Evolutionary conservation across 257 asterid species (phyloP).

Genomic region (Nicotiana sylvestris): DNA sequence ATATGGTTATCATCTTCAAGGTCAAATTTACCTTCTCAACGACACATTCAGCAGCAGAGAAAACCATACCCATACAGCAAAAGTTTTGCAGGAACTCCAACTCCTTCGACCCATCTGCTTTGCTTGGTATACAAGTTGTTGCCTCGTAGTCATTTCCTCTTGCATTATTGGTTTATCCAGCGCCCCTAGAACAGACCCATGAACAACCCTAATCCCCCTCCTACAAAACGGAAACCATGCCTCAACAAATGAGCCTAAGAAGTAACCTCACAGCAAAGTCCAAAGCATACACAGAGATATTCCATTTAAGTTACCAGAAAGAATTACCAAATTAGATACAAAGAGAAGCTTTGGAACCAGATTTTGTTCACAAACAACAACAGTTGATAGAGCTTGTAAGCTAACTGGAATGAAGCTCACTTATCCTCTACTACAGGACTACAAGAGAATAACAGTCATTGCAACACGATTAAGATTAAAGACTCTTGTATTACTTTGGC

Average conservation of each 20-base stretch:
- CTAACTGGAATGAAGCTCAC: background rate
- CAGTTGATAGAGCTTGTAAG: background rate
- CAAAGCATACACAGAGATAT: background rate
- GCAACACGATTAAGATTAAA: background rate
- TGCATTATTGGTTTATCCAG: slow-evolving; percentile 79
- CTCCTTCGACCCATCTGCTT: slow-evolving; percentile 95
- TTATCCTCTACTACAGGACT: background rate
- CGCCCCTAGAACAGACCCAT: slow-evolving; percentile 90
- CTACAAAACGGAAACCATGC: slow-evolving; percentile 32
- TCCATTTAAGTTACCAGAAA: background rate
- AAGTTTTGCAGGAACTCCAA: slow-evolving; percentile 94
- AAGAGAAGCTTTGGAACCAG: background rate
- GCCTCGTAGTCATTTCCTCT: slow-evolving; percentile 76
- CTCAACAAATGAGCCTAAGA: background rate
- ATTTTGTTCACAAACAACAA: background rate
- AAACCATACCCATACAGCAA: slow-evolving; percentile 91
- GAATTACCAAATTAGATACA: background rate
- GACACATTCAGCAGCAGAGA: slow-evolving; percentile 81
- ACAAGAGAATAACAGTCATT: background rate
- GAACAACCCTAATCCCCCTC: slow-evolving; percentile 85
- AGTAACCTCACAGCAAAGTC: background rate
- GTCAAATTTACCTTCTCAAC: slow-evolving; percentile 60
- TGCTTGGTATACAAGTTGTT: slow-evolving; percentile 68
- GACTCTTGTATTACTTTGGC: background rate
- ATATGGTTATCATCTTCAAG: background rate